phyloP scores from a whole-genome alignment of 2,329 filamentous ascomycete species.

The Trichoderma semiorbis region DNA sequence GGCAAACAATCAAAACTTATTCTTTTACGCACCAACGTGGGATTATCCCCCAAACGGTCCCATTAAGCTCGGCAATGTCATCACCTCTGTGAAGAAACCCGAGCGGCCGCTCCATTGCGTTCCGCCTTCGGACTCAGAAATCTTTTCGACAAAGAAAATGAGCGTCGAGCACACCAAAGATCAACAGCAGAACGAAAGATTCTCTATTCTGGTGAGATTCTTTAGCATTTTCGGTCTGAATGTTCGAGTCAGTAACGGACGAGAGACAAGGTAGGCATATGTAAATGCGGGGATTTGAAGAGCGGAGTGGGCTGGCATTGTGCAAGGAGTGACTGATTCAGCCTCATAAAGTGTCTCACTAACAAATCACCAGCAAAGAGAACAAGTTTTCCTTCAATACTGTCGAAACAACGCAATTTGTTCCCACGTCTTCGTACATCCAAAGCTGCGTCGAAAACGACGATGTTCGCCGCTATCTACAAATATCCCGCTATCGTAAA shows the following conservation, averaged over 20 bases:
- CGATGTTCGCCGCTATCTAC: neutral
- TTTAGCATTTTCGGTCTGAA: neutral
- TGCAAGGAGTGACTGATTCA: neutral
- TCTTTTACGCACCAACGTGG: conserved; percentile 21
- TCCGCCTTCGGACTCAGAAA: neutral
- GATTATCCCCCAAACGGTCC: conserved; percentile 20
- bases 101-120: conserved; percentile 12
- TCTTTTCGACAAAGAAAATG: conserved; percentile 1
- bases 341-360: neutral
- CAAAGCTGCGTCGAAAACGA: neutral
- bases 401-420: neutral
- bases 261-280: neutral
- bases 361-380: neutral
- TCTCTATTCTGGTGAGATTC: neutral
- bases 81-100: conserved; percentile 20
- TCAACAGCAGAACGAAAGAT: neutral
- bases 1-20: neutral
- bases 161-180: neutral
- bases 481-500: neutral
- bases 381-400: neutral
- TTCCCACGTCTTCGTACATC: neutral
- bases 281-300: no score
- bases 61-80: conserved; percentile 22
- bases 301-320: neutral
- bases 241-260: neutral